Conservation (phyloP, 768 basidiomycete genomes). For the Boletus pseudopeckii region DNA sequence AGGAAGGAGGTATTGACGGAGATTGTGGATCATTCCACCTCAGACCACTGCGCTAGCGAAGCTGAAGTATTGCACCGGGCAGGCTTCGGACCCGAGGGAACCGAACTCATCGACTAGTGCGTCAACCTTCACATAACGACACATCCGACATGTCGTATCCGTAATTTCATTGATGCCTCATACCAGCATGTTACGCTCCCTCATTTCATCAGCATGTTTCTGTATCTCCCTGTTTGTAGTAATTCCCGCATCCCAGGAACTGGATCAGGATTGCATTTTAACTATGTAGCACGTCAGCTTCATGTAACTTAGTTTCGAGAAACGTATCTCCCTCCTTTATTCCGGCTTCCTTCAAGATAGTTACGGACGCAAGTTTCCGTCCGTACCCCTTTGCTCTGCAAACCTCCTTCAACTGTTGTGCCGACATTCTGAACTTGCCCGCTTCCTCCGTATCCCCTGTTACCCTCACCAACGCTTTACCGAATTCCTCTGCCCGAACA, state of each 20-base stretch:
- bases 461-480: no score
- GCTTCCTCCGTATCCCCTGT: no score
- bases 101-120: constrained; percentile 19
- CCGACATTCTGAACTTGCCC: no score
- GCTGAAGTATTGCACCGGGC: neutral
- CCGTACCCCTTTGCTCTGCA: neutral
- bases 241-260: constrained; percentile 19
- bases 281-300: neutral
- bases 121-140: neutral
- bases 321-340: neutral
- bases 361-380: neutral
- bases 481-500: no score
- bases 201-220: neutral
- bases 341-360: neutral
- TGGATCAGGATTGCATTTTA: constrained; percentile 10
- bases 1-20: constrained; percentile 1
- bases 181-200: neutral
- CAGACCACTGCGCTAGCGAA: neutral
- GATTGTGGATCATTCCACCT: neutral
- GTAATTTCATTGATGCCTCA: neutral
- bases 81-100: constrained; percentile 23
- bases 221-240: neutral
- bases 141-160: no score
- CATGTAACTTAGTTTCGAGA: neutral
- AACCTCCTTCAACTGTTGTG: no score